phyloP scores from a whole-genome alignment of 2,329 filamentous ascomycete genomes.

The Lizonia empirigonia region DNA sequence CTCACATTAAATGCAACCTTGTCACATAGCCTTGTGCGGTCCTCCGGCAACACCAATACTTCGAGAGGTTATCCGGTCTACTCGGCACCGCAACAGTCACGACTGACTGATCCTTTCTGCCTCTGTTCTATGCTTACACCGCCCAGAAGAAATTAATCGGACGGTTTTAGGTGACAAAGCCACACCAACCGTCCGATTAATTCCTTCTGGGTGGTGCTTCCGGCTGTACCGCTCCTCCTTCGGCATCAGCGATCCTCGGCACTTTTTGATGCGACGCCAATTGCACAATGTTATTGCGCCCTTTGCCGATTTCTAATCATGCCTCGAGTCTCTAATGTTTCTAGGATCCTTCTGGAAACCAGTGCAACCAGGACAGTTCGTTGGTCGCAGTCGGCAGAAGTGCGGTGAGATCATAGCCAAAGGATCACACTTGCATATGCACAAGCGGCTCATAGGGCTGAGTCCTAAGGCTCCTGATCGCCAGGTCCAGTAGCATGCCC shows the following conservation, averaged over 20 bases:
- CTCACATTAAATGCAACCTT: not conserved
- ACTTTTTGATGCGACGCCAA: not conserved
- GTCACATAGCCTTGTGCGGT: conserved; percentile 4
- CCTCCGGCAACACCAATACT: not conserved
- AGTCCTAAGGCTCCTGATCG: conserved; percentile 23
- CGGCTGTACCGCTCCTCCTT: not conserved
- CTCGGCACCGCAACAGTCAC: not conserved
- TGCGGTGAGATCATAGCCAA: conserved; percentile 35
- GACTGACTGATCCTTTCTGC: not conserved
- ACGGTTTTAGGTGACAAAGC: too few species aligned
- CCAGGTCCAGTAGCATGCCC: conserved; percentile 8
- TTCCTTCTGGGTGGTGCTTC: too few species aligned
- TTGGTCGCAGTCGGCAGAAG: conserved; percentile 23
- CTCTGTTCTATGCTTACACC: too few species aligned
- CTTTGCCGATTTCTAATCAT: conserved; percentile 5
- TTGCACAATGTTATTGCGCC: not conserved
- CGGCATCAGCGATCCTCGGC: conserved; percentile 6
- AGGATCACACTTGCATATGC: conserved; percentile 20
- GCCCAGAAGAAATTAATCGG: too few species aligned
- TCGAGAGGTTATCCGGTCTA: not conserved
- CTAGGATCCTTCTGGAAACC: conserved; percentile 10
- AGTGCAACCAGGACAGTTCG: not conserved
- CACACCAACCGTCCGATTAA: too few species aligned
- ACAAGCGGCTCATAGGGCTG: conserved; percentile 34
- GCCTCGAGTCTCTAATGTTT: not conserved